These are phyloP conservation scores for Strobilomyces dryophilus DNA, from an alignment of 768 basidiomycete genomes.

Conservation along the genomic window DNA sequence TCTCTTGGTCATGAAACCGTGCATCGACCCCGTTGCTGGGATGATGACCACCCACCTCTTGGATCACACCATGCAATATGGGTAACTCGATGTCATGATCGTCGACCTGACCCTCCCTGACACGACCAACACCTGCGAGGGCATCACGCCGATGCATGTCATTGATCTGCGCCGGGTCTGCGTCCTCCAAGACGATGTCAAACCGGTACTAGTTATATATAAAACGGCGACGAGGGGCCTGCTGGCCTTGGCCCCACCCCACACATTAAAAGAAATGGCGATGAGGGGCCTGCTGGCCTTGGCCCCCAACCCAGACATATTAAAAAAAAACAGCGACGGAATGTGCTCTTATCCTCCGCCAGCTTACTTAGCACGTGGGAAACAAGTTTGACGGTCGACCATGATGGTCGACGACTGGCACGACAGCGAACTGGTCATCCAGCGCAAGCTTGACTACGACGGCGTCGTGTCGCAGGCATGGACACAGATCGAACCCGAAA, in stretches of 20 bases:
- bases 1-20: background rate
- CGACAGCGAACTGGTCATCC: slow-evolving; percentile 48
- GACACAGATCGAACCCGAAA: slow-evolving; percentile 40
- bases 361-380: too few species aligned
- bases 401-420: slow-evolving; percentile 37
- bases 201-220: too few species aligned
- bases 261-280: too few species aligned
- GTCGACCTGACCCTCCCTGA: background rate
- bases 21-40: background rate
- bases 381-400: background rate
- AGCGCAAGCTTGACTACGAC: slow-evolving; percentile 42
- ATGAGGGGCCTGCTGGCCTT: too few species aligned
- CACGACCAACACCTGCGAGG: background rate
- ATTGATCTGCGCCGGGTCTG: background rate
- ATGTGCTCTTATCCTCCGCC: background rate
- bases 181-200: background rate
- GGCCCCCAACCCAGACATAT: too few species aligned
- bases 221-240: too few species aligned
- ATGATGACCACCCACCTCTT: background rate
- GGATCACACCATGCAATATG: background rate
- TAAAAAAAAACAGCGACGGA: too few species aligned
- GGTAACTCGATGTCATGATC: background rate
- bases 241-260: too few species aligned
- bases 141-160: background rate
- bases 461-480: slow-evolving; percentile 36